Conservation (phyloP, 495 filamentous ascomycete species). For the Penicillium tannophilum region DNA sequence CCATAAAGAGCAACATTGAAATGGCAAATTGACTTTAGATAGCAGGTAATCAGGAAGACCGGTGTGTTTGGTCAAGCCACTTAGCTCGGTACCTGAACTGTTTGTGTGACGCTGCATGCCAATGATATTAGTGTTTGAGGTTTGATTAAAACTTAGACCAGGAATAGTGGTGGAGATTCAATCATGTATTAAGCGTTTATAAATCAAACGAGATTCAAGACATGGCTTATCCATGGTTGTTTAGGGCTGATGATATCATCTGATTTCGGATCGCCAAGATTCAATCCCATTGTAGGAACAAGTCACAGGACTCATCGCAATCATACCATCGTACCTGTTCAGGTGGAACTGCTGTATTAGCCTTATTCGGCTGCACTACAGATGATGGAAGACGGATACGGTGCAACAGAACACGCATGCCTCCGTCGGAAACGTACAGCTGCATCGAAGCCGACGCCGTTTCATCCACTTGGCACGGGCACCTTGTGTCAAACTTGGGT, state of each 20-base stretch:
- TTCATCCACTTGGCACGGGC: conserved; percentile 27
- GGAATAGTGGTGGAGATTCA: conserved; percentile 4
- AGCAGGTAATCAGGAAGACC: not conserved
- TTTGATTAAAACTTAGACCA: conserved; percentile 19
- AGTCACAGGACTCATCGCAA: not conserved
- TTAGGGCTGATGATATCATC: conserved; percentile 15
- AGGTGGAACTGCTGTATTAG: not conserved
- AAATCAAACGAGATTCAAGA: not conserved
- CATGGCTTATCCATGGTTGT: conserved; percentile 12
- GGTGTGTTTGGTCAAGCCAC: conserved; percentile 1
- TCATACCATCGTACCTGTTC: not conserved
- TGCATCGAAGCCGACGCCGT: conserved; percentile 24
- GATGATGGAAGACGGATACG: conserved; percentile 19
- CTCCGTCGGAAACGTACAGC: conserved; percentile 29
- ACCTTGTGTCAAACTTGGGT: not conserved
- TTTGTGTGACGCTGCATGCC: conserved; percentile 22
- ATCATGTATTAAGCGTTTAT: not conserved
- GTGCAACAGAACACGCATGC: conserved; percentile 29
- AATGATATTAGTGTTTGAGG: conserved; percentile 8
- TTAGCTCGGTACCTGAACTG: conserved; percentile 30
- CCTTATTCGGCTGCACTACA: not conserved
- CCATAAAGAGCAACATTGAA: not conserved
- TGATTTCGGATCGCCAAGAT: not conserved
- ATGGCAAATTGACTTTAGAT: not conserved
- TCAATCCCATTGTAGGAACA: not conserved